phyloP scores from a whole-genome alignment of 768 basidiomycete genomes.

The Lepiota brunneoincarnata region DNA sequence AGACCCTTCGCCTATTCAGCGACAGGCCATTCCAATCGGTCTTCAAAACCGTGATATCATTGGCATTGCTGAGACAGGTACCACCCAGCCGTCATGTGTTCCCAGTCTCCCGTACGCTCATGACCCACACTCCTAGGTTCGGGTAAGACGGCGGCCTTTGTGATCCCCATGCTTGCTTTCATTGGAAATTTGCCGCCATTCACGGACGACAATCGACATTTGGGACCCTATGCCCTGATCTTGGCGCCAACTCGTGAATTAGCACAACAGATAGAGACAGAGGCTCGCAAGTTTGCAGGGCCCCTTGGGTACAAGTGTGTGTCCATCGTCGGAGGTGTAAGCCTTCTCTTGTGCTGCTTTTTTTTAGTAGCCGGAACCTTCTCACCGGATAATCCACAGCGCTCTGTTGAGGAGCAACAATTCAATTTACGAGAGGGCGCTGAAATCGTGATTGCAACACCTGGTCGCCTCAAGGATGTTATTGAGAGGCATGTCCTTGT shows the following conservation, averaged over 20 bases:
- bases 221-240: conserved; percentile 92
- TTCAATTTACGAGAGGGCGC: conserved; percentile 98
- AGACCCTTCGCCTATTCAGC: conserved; percentile 94
- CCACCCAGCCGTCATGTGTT: conserved; percentile 20
- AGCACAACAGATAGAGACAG: conserved; percentile 95
- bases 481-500: conserved; percentile 96
- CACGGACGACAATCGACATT: conserved; percentile 88
- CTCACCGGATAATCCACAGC: conserved; percentile 34
- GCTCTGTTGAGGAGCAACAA: conserved; percentile 96
- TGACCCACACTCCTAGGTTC: conserved; percentile 58
- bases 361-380: background rate
- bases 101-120: background rate
- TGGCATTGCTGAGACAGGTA: conserved; percentile 97
- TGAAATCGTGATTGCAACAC: conserved; percentile 98
- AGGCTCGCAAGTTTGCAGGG: conserved; percentile 87
- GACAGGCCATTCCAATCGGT: conserved; percentile 99
- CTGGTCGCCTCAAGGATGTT: conserved; percentile 97
- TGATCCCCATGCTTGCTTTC: conserved; percentile 96
- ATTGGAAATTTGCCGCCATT: conserved; percentile 84
- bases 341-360: conserved; percentile 27
- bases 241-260: conserved; percentile 97
- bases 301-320: conserved; percentile 93
- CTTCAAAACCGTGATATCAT: conserved; percentile 95
- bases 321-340: conserved; percentile 95
- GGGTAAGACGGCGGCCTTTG: conserved; percentile 98